Conservation (phyloP, 2,329 filamentous ascomycete genomes). For the Fusarium poae region DNA sequence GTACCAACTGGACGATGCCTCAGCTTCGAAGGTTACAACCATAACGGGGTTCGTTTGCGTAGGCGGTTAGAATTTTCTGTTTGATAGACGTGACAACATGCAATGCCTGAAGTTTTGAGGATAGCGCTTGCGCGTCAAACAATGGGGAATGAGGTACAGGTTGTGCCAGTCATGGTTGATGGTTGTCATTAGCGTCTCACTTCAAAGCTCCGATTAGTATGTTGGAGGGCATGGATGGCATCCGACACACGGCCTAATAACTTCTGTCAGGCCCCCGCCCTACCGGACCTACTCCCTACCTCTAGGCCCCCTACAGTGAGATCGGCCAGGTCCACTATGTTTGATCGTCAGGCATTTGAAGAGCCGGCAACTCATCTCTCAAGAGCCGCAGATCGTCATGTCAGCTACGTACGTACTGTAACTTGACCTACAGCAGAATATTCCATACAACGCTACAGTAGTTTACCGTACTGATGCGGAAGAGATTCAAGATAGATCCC, state of each 20-base stretch:
- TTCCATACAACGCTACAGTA: constrained; percentile 15
- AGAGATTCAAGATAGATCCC: constrained; percentile 30
- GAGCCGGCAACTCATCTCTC: constrained; percentile 36
- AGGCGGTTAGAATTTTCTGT: constrained; percentile 8
- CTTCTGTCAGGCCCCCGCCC: constrained; percentile 15
- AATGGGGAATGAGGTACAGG: constrained; percentile 22
- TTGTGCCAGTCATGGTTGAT: constrained; percentile 7
- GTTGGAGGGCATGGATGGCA: background rate
- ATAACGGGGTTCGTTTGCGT: constrained; percentile 16
- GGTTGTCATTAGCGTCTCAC: constrained; percentile 26
- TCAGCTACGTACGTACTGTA: constrained; percentile 8
- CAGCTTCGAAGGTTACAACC: constrained; percentile 27
- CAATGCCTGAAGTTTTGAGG: background rate
- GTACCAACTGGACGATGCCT: background rate
- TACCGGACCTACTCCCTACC: background rate
- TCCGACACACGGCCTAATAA: background rate
- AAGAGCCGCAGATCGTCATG: constrained; percentile 33
- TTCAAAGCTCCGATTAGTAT: constrained; percentile 19
- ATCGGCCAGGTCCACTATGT: constrained; percentile 40
- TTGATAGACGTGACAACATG: background rate
- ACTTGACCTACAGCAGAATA: constrained; percentile 9
- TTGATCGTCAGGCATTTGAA: constrained; percentile 43
- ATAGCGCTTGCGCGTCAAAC: constrained; percentile 41
- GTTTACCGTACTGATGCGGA: constrained; percentile 12
- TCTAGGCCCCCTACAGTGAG: constrained; percentile 18